Evolutionary conservation across 129 eudicot genomes (phyloP).

Genomic region (Pseudognaphalium luteoalbum): DNA sequence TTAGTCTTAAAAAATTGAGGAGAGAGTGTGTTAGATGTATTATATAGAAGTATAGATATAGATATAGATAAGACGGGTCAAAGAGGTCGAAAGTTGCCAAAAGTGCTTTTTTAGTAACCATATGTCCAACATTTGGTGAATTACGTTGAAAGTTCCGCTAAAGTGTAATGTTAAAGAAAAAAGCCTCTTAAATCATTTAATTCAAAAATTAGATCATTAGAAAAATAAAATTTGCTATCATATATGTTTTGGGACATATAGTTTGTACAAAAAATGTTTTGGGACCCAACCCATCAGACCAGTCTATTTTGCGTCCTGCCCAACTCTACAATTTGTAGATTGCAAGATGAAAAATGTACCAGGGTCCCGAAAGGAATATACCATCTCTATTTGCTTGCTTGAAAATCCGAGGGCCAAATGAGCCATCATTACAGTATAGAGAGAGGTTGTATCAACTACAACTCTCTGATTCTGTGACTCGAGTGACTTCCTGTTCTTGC

Average conservation of each 20-base stretch:
- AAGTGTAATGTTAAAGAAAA: not conserved
- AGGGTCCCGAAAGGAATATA: conserved; percentile 38
- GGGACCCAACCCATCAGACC: not conserved
- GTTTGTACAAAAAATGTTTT: no score
- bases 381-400: conserved; percentile 84
- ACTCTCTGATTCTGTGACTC: conserved; percentile 86
- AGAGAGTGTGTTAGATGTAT: no score
- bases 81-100: not conserved
- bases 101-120: no score
- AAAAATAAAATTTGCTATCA: no score
- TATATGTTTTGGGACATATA: no score
- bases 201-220: not conserved
- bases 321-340: conserved; percentile 7
- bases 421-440: conserved; percentile 75
- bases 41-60: no score
- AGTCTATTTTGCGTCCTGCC: not conserved
- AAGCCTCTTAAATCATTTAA: not conserved
- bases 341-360: conserved; percentile 18
- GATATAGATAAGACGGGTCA: not conserved
- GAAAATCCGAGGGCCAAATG: conserved; percentile 95
- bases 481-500: conserved; percentile 87
- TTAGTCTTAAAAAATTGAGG: no score
- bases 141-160: not conserved
- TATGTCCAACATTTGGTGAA: not conserved
- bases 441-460: conserved; percentile 71